Evolutionary conservation across 2,329 filamentous ascomycete species (phyloP).

Genomic region (Elsinoe australis): DNA sequence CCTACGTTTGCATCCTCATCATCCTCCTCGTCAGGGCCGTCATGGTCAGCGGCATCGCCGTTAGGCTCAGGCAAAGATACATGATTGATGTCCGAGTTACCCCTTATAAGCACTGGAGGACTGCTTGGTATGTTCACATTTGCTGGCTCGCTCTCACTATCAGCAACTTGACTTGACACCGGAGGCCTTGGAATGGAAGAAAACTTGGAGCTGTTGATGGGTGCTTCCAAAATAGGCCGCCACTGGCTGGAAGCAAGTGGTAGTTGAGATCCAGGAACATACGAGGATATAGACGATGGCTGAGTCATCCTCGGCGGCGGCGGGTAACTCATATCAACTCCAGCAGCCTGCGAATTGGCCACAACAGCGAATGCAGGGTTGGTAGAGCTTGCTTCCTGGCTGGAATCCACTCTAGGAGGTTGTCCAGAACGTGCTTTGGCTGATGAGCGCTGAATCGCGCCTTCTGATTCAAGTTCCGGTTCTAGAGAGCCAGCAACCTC

Average conservation of each 20-base stretch:
- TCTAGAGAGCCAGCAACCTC: constrained; percentile 15
- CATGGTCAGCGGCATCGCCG: too few species aligned
- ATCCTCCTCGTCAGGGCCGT: neutral
- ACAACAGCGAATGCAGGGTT: constrained; percentile 21
- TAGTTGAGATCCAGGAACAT: constrained; percentile 32
- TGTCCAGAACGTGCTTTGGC: neutral
- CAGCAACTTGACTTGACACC: constrained; percentile 18
- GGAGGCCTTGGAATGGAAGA: constrained; percentile 23
- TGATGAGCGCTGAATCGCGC: neutral
- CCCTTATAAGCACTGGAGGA: constrained; percentile 26
- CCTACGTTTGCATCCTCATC: too few species aligned
- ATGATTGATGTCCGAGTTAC: too few species aligned
- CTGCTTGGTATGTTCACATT: constrained; percentile 29
- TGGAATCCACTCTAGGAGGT: neutral
- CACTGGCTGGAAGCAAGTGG: constrained; percentile 28
- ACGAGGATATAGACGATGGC: constrained; percentile 32
- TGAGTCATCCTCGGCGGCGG: constrained; percentile 28
- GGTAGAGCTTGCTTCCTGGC: constrained; percentile 2
- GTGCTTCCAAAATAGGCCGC: constrained; percentile 20
- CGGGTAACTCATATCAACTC: constrained; percentile 25
- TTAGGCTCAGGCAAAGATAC: too few species aligned
- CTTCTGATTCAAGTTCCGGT: neutral
- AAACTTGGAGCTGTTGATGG: constrained; percentile 13
- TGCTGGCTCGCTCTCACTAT: constrained; percentile 21
- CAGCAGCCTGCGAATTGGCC: constrained; percentile 40